Evolutionary conservation across 2,329 filamentous ascomycete genomes (phyloP), one percentile per base, ranked within the genome.

Genomic region (Lasiodiplodia sp.): DNA sequence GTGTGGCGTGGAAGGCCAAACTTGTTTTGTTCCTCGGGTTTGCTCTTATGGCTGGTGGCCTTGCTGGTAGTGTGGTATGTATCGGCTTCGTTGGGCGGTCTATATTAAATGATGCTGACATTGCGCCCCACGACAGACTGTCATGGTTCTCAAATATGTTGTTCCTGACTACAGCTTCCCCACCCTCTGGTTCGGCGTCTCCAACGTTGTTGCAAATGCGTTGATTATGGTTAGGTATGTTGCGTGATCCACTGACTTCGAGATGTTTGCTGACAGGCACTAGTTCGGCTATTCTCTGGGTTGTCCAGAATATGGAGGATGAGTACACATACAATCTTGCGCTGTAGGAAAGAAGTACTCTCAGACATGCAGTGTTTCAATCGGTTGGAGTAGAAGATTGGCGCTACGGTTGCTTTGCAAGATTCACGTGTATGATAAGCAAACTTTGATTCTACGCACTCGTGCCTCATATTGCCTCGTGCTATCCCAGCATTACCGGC

Each of bases 241-340:
- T n/a, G 44, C 38, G 5, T 37, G 7, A 11, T 40, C 49, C 38
- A 21, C 10, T 23, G 25, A 40, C 37, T 18, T 60, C 55, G 49
- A 64, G 66, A 58, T 16, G 11, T 69, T 69, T 18, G 12, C 78
- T 79, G 68, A 78, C 37, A 12, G 52, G 28, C 34, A 8, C 5
- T 72, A 90, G 88, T 75, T 88, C 87, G 31, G 83, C 87, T 60
- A 86, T 91, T 47, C 84, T 91, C 40, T 91, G 89, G 89, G 84
- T 91, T 34, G 88, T 87, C 64, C 89, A 91, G 82, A 91, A 91
- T 74, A 90, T 91, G 81, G 89, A 91, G 77, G 89, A 91, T 73
- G 89, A 91, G 74, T 91, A 91, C 77, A 90, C 88, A 37, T 91
- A 91, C 78, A 91, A 88, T 74, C 80, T 91, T 70, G 87, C 88